Conservation (phyloP, 106 monocot species). For the Ottelia alismoides region DNA sequence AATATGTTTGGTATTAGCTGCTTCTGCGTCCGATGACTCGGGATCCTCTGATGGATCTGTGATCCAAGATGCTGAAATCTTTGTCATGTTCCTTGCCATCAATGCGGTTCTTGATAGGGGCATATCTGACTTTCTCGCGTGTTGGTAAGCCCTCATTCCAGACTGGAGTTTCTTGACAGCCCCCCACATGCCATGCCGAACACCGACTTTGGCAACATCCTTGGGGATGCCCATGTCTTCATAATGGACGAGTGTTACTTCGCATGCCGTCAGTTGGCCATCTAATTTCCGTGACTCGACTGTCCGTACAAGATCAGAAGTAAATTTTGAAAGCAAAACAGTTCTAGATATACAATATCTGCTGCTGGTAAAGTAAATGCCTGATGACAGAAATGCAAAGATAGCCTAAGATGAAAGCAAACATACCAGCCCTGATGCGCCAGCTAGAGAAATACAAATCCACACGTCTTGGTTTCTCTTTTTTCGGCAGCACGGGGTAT, state of each 20-base stretch:
- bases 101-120: conserved; percentile 42
- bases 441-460: conserved; percentile 93
- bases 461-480: conserved; percentile 81
- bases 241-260: conserved; percentile 76
- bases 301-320: no score
- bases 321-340: no score
- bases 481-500: conserved; percentile 53
- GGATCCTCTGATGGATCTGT: conserved; percentile 2
- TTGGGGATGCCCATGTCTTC: conserved; percentile 98
- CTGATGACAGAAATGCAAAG: background rate
- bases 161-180: conserved; percentile 86
- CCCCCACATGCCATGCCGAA: conserved; percentile 97
- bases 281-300: conserved; percentile 74
- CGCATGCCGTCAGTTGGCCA: conserved; percentile 65
- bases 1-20: background rate
- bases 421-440: conserved; percentile 79
- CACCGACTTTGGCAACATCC: conserved; percentile 81
- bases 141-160: conserved; percentile 77
- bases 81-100: conserved; percentile 55
- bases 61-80: conserved; percentile 12
- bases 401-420: no score
- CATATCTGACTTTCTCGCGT: conserved; percentile 23
- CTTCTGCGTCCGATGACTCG: conserved; percentile 6
- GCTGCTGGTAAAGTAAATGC: no score
- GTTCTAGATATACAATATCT: no score